Conservation (phyloP, 768 basidiomycete species). For the Paxillus involutus region DNA sequence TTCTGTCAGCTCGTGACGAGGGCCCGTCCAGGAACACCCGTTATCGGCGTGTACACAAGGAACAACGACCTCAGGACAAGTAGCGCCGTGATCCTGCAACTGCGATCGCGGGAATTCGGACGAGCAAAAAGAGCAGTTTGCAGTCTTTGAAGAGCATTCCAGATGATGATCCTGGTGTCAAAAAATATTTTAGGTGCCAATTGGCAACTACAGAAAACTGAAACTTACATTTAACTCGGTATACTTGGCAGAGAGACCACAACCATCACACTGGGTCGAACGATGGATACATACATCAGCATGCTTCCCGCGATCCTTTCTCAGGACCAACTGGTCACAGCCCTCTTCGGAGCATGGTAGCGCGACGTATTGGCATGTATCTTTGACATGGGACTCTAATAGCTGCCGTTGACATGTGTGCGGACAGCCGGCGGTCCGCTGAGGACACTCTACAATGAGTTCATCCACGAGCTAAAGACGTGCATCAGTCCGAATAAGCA, state of each 20-base stretch:
- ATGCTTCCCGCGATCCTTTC: constrained; percentile 48
- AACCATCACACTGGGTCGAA: constrained; percentile 39
- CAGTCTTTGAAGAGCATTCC: constrained; percentile 37
- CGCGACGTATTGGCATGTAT: constrained; percentile 57
- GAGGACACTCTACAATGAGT: constrained; percentile 69
- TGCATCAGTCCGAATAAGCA: constrained; percentile 5
- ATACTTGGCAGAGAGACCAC: constrained; percentile 33
- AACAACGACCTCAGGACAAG: constrained; percentile 40
- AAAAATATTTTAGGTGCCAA: constrained; percentile 3
- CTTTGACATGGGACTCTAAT: constrained; percentile 59
- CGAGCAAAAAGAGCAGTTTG: constrained; percentile 42
- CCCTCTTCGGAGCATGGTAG: constrained; percentile 48
- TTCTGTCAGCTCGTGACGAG: constrained; percentile 33
- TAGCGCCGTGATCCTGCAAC: constrained; percentile 32
- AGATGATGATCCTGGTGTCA: constrained; percentile 36
- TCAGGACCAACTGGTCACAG: constrained; percentile 44
- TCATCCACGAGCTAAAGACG: constrained; percentile 75
- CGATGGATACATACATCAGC: constrained; percentile 37
- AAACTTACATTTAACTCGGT: constrained; percentile 39
- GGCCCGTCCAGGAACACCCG: constrained; percentile 58
- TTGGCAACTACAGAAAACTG: not conserved
- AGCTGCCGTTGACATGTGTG: constrained; percentile 68
- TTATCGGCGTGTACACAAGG: constrained; percentile 45
- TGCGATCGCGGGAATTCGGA: constrained; percentile 35
- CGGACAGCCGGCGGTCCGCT: constrained; percentile 57